Conservation (phyloP, 768 basidiomycete species). For the Lactarius deliciosus region DNA sequence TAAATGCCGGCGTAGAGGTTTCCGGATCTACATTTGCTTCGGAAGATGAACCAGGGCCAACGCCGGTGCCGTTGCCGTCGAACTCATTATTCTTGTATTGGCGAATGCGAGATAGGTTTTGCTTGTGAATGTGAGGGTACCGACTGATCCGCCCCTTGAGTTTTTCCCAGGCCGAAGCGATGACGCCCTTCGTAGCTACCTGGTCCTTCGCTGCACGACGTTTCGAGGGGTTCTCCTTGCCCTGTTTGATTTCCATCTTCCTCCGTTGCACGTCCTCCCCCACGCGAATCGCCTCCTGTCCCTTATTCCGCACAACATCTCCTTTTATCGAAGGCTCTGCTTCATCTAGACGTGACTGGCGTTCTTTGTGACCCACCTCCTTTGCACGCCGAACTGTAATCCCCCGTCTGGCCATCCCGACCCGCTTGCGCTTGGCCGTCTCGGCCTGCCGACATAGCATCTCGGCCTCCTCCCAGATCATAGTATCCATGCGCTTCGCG, state of each 20-base stretch:
- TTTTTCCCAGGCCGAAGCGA: constrained; percentile 13
- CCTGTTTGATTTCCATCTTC: constrained; percentile 6
- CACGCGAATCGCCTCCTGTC: not conserved
- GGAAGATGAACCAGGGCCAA: too few species aligned
- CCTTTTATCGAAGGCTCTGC: too few species aligned
- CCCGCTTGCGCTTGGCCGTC: too few species aligned
- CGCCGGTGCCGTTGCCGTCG: too few species aligned
- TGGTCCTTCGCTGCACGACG: not conserved
- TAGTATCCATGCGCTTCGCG: constrained; percentile 4
- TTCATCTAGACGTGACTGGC: too few species aligned
- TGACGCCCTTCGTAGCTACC: constrained; percentile 4
- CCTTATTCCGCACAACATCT: too few species aligned
- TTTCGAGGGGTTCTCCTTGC: constrained; percentile 4
- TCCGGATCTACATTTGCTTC: not conserved
- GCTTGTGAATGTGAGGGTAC: too few species aligned
- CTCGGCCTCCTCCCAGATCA: constrained; percentile 18
- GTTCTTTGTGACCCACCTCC: too few species aligned
- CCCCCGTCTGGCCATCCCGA: too few species aligned
- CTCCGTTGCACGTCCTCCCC: constrained; percentile 10
- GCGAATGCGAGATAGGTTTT: too few species aligned
- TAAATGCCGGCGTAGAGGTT: not conserved
- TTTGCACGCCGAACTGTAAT: too few species aligned
- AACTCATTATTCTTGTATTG: too few species aligned
- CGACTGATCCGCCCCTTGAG: constrained; percentile 8
- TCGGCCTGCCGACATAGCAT: not conserved